Evolutionary conservation across 257 asterid species (phyloP).

Genomic region (Solanum chilense): DNA sequence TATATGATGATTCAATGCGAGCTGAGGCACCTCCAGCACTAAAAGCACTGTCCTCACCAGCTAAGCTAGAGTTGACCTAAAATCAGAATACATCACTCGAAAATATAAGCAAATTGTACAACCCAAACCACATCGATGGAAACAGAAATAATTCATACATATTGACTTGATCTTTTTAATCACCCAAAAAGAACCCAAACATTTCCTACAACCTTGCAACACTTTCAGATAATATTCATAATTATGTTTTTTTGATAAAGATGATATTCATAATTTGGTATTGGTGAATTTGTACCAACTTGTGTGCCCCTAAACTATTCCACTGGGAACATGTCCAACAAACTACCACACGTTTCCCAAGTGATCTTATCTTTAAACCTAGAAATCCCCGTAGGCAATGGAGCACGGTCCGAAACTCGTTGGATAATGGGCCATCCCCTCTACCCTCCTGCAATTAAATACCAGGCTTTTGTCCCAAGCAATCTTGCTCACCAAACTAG

Average conservation of each 20-base stretch:
- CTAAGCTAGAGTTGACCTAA: conserved; percentile 84
- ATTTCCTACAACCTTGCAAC: not conserved
- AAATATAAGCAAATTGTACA: not conserved
- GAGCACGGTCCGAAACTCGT: not conserved
- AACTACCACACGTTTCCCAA: not conserved
- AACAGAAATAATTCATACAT: conserved; percentile 6
- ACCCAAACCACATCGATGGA: not conserved
- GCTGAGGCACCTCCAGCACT: conserved; percentile 59
- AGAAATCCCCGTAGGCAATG: not conserved
- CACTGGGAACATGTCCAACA: not conserved
- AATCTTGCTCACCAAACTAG: not conserved
- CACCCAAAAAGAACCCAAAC: not conserved
- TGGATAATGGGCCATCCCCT: not conserved
- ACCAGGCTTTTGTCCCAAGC: not conserved
- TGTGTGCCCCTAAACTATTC: not conserved
- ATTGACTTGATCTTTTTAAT: not conserved
- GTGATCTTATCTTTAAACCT: not conserved
- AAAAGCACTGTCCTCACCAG: conserved; percentile 58
- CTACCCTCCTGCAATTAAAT: not conserved
- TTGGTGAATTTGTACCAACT: not conserved
- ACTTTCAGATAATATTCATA: not conserved
- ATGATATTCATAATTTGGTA: not conserved
- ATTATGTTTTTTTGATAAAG: not conserved
- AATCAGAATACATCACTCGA: conserved; percentile 18
- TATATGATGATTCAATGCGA: conserved; percentile 81